Evolutionary conservation across 768 basidiomycete species (phyloP).

Genomic region (Crucibulum laeve): DNA sequence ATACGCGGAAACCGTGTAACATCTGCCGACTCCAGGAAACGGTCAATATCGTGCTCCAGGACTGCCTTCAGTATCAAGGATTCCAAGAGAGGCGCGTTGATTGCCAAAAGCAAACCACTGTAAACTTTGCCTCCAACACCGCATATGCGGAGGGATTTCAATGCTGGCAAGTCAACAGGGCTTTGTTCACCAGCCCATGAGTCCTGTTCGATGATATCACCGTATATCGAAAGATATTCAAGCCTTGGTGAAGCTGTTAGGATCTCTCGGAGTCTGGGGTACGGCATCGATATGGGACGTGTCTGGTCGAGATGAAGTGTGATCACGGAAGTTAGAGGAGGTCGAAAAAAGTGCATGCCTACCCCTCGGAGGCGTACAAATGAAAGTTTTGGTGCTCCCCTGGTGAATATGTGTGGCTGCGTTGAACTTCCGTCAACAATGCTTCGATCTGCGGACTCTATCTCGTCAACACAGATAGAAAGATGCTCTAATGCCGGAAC

Average conservation of each 20-base stretch:
- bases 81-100: conserved; percentile 33
- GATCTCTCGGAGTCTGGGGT: conserved; percentile 26
- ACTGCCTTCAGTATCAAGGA: conserved; percentile 38
- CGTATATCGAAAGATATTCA: conserved; percentile 38
- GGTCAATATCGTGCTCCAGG: conserved; percentile 36
- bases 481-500: conserved; percentile 33
- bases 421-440: conserved; percentile 11
- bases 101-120: conserved; percentile 30
- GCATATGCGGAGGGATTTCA: conserved; percentile 38
- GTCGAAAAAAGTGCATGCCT: conserved; percentile 34
- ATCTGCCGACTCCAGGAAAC: conserved; percentile 21
- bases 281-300: conserved; percentile 26
- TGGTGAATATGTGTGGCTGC: conserved; percentile 22
- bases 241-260: conserved; percentile 29
- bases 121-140: conserved; percentile 31
- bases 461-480: conserved; percentile 30
- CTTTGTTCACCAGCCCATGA: conserved; percentile 20
- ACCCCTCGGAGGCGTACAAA: conserved; percentile 41
- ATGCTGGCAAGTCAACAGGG: conserved; percentile 25
- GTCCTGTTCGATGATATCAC: conserved; percentile 28
- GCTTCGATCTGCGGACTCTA: conserved; percentile 14
- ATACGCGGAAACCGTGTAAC: conserved; percentile 27
- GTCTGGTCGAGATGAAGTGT: conserved; percentile 45
- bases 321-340: conserved; percentile 26
- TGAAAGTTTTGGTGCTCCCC: conserved; percentile 23